Evolutionary conservation across 306 rosid genomes (phyloP).

Genomic region (Casuarina equisetifolia): DNA sequence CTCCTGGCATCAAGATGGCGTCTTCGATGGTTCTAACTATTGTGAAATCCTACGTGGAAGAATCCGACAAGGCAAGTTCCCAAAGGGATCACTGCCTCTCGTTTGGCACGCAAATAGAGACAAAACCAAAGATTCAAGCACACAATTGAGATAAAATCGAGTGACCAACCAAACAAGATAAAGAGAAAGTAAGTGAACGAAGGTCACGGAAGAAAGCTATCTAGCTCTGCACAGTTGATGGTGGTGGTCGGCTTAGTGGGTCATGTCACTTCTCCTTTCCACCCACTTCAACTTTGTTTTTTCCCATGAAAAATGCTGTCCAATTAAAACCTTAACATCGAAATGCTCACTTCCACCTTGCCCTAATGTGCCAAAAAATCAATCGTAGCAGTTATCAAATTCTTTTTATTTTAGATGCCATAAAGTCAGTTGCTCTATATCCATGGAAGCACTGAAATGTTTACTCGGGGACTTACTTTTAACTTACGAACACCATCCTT

Average conservation of each 20-base stretch:
- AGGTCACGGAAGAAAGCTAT: conserved; percentile 5
- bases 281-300: neutral
- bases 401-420: too few relatives aligned
- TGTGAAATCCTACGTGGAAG: too few relatives aligned
- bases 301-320: neutral
- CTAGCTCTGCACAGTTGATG: neutral
- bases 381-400: too few relatives aligned
- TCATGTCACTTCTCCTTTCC: neutral
- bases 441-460: too few relatives aligned
- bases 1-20: neutral
- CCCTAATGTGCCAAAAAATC: too few relatives aligned
- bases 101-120: neutral
- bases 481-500: neutral
- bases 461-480: too few relatives aligned
- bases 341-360: neutral
- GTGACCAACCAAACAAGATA: conserved; percentile 18
- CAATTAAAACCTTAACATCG: neutral
- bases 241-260: neutral
- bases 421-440: too few relatives aligned
- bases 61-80: neutral
- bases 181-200: conserved; percentile 11
- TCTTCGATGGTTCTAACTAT: too few relatives aligned
- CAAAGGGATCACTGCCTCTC: neutral
- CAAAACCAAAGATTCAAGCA: conserved; percentile 24
- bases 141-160: neutral